phyloP scores from a whole-genome alignment of 164 flowering plant genomes.

The Tetrastigma voinierianum region DNA sequence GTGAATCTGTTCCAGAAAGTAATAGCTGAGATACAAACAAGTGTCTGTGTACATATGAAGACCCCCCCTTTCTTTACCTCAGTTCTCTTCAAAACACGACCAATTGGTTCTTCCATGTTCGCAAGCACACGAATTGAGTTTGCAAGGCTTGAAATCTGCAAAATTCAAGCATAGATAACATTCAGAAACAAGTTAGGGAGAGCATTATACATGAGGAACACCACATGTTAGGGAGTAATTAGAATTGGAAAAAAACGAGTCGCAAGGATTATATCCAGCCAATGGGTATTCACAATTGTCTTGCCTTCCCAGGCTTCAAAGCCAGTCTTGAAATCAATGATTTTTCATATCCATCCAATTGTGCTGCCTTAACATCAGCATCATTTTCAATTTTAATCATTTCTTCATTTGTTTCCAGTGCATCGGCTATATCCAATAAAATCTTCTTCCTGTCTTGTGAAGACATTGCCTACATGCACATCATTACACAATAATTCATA shows the following conservation, averaged over 20 bases:
- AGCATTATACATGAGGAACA: neutral
- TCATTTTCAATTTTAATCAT: slow-evolving; percentile 70
- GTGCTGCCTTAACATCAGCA: slow-evolving; percentile 83
- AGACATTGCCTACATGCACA: slow-evolving; percentile 53
- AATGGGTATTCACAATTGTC: slow-evolving; percentile 14
- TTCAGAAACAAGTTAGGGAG: slow-evolving; percentile 3
- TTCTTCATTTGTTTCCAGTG: slow-evolving; percentile 77
- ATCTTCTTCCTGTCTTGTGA: slow-evolving; percentile 69
- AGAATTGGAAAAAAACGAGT: neutral
- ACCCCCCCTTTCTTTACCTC: slow-evolving; percentile 45
- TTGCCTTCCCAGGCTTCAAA: slow-evolving; percentile 85
- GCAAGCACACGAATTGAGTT: slow-evolving; percentile 87
- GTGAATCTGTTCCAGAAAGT: neutral
- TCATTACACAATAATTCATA: slow-evolving; percentile 4
- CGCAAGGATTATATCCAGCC: neutral
- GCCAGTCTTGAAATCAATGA: slow-evolving; percentile 79
- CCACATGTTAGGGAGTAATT: neutral
- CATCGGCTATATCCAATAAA: slow-evolving; percentile 80
- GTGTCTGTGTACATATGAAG: too few species aligned
- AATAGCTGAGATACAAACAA: neutral
- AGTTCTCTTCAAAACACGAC: slow-evolving; percentile 70
- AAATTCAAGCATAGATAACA: neutral
- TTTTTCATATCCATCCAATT: slow-evolving; percentile 77
- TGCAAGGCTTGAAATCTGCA: slow-evolving; percentile 77
- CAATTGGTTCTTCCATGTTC: slow-evolving; percentile 94